A percentile compares a stretch with the other conserved stretches of the same genome.
phyloP scores from a whole-genome alignment of 768 basidiomycete species.

The Chalciporus sphaerocephalus region DNA sequence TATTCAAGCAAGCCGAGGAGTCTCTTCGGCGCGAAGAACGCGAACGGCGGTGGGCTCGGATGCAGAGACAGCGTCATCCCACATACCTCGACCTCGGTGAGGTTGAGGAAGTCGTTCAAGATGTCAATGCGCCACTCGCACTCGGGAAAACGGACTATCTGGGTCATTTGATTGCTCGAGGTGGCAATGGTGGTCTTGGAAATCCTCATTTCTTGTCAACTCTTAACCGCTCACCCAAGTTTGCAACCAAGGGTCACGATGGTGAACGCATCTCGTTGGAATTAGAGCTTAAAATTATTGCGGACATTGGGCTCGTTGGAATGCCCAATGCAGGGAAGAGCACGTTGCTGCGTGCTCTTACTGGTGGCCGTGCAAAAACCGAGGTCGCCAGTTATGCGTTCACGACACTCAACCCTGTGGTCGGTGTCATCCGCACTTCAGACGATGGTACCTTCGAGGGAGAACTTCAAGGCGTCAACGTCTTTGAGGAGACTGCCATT shows the following conservation, averaged over 20 bases:
- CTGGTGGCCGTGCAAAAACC: constrained; percentile 76
- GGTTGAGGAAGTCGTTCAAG: constrained; percentile 34
- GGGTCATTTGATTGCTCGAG: constrained; percentile 67
- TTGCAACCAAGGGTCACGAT: constrained; percentile 71
- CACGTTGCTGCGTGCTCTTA: constrained; percentile 85
- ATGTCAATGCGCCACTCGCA: constrained; percentile 54
- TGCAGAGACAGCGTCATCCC: constrained; percentile 40
- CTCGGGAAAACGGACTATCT: constrained; percentile 46
- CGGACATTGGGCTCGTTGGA: constrained; percentile 94
- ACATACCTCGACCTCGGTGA: constrained; percentile 62
- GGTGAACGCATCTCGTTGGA: constrained; percentile 76
- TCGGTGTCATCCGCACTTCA: constrained; percentile 83
- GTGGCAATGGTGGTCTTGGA: constrained; percentile 79
- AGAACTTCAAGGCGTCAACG: constrained; percentile 40
- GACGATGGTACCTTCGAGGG: constrained; percentile 77
- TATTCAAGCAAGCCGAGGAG: constrained; percentile 69
- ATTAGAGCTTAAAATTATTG: constrained; percentile 88
- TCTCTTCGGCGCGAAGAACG: constrained; percentile 58
- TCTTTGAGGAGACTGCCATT: constrained; percentile 64
- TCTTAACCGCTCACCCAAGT: constrained; percentile 76
- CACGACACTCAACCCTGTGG: constrained; percentile 91
- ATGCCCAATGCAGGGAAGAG: constrained; percentile 95
- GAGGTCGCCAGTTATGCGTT: constrained; percentile 91
- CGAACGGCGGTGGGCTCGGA: constrained; percentile 46
- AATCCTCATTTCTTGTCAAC: constrained; percentile 80